Evolutionary conservation across 768 basidiomycete genomes (phyloP).

Genomic region (Suillus fuscotomentosus): DNA sequence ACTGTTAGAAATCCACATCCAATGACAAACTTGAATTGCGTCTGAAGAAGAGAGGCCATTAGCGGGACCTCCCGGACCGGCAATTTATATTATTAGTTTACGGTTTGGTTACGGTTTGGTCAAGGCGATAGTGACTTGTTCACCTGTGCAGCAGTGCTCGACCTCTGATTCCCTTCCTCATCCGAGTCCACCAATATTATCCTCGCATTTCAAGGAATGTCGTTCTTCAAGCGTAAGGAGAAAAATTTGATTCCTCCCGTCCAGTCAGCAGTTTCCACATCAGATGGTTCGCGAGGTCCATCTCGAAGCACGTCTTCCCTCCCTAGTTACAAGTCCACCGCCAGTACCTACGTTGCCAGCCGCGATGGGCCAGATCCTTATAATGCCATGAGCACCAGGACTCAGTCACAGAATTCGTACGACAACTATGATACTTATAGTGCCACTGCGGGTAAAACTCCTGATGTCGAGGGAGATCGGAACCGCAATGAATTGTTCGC

Average conservation of each 20-base stretch:
- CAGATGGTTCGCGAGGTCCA: conserved; percentile 25
- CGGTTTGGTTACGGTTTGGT: background rate
- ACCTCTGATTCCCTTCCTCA: background rate
- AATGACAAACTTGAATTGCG: too few species aligned
- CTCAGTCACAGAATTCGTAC: conserved; percentile 22
- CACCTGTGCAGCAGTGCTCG: background rate
- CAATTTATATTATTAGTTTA: background rate
- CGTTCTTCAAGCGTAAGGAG: conserved; percentile 62
- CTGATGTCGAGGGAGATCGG: conserved; percentile 46
- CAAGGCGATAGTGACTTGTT: too few species aligned
- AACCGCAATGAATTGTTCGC: conserved; percentile 76
- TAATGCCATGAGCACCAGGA: conserved; percentile 26
- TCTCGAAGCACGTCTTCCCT: conserved; percentile 37
- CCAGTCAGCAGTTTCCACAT: conserved; percentile 28
- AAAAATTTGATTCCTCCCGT: conserved; percentile 70
- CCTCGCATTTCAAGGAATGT: conserved; percentile 14
- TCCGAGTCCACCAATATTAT: background rate
- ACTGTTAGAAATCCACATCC: too few species aligned
- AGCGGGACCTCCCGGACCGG: too few species aligned
- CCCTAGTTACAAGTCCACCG: conserved; percentile 47
- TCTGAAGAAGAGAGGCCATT: too few species aligned
- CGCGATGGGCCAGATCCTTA: conserved; percentile 62
- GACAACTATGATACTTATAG: conserved; percentile 25
- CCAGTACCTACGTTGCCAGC: conserved; percentile 67
- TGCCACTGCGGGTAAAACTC: conserved; percentile 5